A percentile compares a stretch with the other conserved stretches of the same genome.
Conservation (phyloP, 1,139 yeast genomes). For the Geotrichum australiense region DNA sequence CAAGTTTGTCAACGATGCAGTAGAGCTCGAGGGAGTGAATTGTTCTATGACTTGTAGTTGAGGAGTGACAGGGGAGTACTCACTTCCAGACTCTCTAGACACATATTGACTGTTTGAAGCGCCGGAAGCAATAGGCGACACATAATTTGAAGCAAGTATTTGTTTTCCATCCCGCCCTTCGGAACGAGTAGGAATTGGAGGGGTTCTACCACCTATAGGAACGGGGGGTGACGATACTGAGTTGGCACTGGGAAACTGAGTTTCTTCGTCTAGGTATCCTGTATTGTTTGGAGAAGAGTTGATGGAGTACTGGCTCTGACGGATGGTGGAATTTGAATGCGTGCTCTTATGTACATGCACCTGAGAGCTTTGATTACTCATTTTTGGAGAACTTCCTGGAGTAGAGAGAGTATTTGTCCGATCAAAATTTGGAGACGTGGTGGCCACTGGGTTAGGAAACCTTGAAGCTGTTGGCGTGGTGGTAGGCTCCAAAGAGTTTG, state of each 20-base stretch:
- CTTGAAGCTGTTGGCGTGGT: constrained; percentile 12
- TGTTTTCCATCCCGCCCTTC: constrained; percentile 11
- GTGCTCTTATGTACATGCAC: constrained; percentile 10
- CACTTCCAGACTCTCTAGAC: constrained; percentile 8
- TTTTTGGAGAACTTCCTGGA: neutral
- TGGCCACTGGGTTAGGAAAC: constrained; percentile 1
- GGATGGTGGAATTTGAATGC: constrained; percentile 12
- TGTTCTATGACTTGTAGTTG: constrained; percentile 20
- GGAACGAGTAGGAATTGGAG: constrained; percentile 16
- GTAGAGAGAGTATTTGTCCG: constrained; percentile 10
- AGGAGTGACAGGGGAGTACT: constrained; percentile 19
- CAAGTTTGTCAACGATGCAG: constrained; percentile 8
- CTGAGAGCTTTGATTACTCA: constrained; percentile 7
- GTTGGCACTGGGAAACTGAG: constrained; percentile 9
- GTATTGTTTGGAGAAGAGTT: constrained; percentile 5
- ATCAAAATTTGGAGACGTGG: constrained; percentile 11
- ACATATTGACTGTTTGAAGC: neutral
- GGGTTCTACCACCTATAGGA: constrained; percentile 16
- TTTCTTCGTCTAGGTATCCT: constrained; percentile 7
- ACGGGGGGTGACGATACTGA: too few relatives aligned
- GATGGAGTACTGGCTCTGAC: constrained; percentile 13
- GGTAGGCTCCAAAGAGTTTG: constrained; percentile 10
- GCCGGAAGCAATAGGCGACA: constrained; percentile 10
- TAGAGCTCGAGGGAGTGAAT: constrained; percentile 12
- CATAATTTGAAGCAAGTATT: constrained; percentile 7